phyloP scores from a whole-genome alignment of 305 asterid species.

The Andrographis paniculata region DNA sequence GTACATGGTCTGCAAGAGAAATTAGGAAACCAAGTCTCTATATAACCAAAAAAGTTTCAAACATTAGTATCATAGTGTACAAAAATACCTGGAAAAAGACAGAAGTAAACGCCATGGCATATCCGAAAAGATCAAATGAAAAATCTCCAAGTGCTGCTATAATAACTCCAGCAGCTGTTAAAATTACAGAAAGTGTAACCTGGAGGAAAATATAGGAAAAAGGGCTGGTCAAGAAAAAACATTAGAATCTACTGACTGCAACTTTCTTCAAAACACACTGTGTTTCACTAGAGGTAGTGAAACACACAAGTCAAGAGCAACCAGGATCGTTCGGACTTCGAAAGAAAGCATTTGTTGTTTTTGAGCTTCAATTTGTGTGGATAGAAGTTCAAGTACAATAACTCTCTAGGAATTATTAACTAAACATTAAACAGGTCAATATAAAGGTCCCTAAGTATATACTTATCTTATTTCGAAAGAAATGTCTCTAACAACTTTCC shows the following conservation, averaged over 20 bases:
- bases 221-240: background rate
- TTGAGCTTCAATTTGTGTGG: no score
- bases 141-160: slow-evolving; percentile 96
- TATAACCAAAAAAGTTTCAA: background rate
- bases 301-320: no score
- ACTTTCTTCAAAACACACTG: no score
- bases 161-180: slow-evolving; percentile 86
- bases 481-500: no score
- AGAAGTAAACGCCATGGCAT: slow-evolving; percentile 79
- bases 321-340: no score
- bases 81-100: slow-evolving; percentile 85
- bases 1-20: slow-evolving; percentile 78
- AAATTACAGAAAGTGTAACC: slow-evolving; percentile 82
- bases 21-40: slow-evolving; percentile 12
- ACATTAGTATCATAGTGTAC: background rate
- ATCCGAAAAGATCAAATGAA: slow-evolving; percentile 88
- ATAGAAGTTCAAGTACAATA: no score
- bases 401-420: no score
- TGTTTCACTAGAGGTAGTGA: no score
- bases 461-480: no score
- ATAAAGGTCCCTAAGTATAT: background rate
- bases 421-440: background rate
- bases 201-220: slow-evolving; percentile 23
- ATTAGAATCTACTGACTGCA: no score
- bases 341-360: no score